Evolutionary conservation across 208 protist species (phyloP), one percentile per base, ranked within the genome.

Genomic region (Wallacemonas sp.): DNA sequence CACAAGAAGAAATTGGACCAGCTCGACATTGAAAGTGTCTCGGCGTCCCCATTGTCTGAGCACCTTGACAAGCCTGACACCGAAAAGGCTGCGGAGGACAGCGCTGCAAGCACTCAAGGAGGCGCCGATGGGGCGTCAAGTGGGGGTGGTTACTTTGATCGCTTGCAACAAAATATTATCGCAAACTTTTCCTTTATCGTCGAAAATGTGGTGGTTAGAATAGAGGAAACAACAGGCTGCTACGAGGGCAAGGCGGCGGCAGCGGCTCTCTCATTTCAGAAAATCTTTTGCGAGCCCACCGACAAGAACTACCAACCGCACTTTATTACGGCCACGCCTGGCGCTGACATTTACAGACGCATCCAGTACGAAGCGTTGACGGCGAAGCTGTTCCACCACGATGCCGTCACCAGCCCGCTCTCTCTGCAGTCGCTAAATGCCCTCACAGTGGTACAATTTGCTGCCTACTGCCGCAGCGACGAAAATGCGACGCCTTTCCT

Each of bases 141-240:
- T 48, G 57, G 57, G 2, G 29, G 63, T 29, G 70, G 75, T 0
- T 82, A 88, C 56, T 67, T 88, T 48, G 49, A 74, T 21, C 67
- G 83, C 14, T 81, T 93, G 30, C 80, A 81, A 33, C 63, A 81
- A n/a, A 72, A 68, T 2, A 78, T 93, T 65, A 66, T 93, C 17
- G 81, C 81, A 12, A 89, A 93, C 68, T 62, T 86, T 34, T 54
- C 46, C 12, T 69, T 93, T 41, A 61, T 65, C 11, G 26, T 93
- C 8, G 74, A 86, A 43, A 80, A 86, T 39, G 43, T 79, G 19
- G 62, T 70, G 16, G 64, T 93, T 47, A 49, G 72, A 32, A 24
- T 88, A 44, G 78, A 85, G 52, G 76, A 81, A 36, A 68, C 48
- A 38, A 66, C 78, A 2, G 70, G 72, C 6, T 68, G 41, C 21